These are phyloP conservation scores for Elaphomyces granulatus DNA, from an alignment of 495 filamentous ascomycete genomes.

Conservation along the genomic window DNA sequence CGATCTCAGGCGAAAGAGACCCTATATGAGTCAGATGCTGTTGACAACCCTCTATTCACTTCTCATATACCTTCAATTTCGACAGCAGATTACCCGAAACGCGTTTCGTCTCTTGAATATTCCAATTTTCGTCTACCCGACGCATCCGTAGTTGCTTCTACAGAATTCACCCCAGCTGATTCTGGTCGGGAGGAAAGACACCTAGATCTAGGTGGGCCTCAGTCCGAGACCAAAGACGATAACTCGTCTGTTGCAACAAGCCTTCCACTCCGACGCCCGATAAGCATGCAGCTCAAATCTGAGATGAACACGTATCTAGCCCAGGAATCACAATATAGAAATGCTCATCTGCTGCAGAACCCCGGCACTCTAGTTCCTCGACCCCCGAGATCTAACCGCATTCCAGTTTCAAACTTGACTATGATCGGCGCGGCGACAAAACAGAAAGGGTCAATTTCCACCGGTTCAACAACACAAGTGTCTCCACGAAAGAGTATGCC, in stretches of 20 bases:
- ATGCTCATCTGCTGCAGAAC: background rate
- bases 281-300: background rate
- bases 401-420: background rate
- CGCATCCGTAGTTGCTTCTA: too few species aligned
- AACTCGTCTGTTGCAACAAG: background rate
- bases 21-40: background rate
- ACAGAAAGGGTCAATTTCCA: background rate
- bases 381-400: background rate
- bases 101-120: too few species aligned
- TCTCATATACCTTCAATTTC: too few species aligned
- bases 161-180: too few species aligned
- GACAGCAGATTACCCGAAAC: too few species aligned
- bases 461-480: background rate
- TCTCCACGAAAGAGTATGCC: conserved; percentile 4
- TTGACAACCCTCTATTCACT: too few species aligned
- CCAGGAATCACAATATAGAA: background rate
- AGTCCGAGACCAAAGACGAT: too few species aligned
- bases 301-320: background rate
- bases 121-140: too few species aligned
- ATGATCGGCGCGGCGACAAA: background rate
- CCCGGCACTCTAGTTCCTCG: background rate
- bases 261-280: background rate
- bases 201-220: too few species aligned
- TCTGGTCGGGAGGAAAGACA: too few species aligned
- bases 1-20: background rate